phyloP scores from a whole-genome alignment of 192 early-diverging fungal species.

The Backusella sp. region DNA sequence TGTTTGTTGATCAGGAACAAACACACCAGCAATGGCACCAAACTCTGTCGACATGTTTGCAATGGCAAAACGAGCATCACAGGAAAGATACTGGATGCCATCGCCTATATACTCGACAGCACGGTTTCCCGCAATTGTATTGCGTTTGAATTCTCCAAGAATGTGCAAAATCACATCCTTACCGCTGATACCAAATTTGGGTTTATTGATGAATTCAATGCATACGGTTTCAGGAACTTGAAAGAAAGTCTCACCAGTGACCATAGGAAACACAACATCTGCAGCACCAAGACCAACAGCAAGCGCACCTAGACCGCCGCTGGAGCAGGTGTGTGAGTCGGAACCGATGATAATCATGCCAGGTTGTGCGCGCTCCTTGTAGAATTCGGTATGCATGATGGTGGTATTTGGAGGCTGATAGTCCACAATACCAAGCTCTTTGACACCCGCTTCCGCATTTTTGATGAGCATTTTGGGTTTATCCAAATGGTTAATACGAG shows the following conservation, averaged over 20 bases:
- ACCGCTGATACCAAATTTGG: slow-evolving; percentile 78
- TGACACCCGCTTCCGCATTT: slow-evolving; percentile 62
- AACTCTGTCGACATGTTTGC: slow-evolving; percentile 87
- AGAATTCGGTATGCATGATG: slow-evolving; percentile 84
- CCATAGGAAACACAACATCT: slow-evolving; percentile 81
- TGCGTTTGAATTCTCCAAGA: slow-evolving; percentile 79
- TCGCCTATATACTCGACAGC: slow-evolving; percentile 78
- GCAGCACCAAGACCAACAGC: slow-evolving; percentile 82
- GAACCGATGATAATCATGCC: slow-evolving; percentile 80
- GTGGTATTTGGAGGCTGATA: slow-evolving; percentile 77
- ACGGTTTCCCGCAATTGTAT: slow-evolving; percentile 79
- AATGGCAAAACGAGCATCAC: slow-evolving; percentile 80
- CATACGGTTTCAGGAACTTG: slow-evolving; percentile 80
- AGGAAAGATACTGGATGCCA: slow-evolving; percentile 75
- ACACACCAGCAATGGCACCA: slow-evolving; percentile 84
- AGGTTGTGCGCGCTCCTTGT: slow-evolving; percentile 78
- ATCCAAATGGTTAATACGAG: slow-evolving; percentile 66
- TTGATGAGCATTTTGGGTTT: slow-evolving; percentile 69
- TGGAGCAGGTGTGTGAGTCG: slow-evolving; percentile 83
- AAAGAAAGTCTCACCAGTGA: slow-evolving; percentile 82
- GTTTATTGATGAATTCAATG: slow-evolving; percentile 70
- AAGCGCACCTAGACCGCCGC: slow-evolving; percentile 72
- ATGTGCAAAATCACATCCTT: slow-evolving; percentile 82
- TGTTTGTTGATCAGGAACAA: slow-evolving; percentile 72
- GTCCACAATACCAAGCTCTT: slow-evolving; percentile 71